Evolutionary conservation across 805 yeast genomes (phyloP).

Genomic region (Saturnispora mendoncae): DNA sequence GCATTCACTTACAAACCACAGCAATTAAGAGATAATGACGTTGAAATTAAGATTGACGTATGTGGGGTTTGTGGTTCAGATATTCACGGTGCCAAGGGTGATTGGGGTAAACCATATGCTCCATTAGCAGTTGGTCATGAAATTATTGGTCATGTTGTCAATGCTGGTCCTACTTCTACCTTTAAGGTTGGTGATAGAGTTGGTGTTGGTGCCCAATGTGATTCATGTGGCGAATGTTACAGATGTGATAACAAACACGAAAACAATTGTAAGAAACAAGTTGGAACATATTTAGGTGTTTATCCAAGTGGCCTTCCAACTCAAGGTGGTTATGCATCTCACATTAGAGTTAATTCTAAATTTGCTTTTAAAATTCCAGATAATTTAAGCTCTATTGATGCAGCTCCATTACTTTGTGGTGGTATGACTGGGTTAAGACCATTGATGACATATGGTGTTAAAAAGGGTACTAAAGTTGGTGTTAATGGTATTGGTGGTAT

Average conservation of each 20-base stretch:
- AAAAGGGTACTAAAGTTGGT: conserved; percentile 43
- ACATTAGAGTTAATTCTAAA: conserved; percentile 34
- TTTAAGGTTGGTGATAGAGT: conserved; percentile 41
- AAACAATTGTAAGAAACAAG: conserved; percentile 40
- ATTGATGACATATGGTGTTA: conserved; percentile 32
- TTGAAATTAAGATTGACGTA: conserved; percentile 36
- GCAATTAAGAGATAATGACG: conserved; percentile 21
- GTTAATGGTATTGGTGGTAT: conserved; percentile 40
- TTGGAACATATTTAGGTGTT: conserved; percentile 42
- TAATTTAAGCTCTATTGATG: conserved; percentile 31
- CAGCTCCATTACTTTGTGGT: conserved; percentile 50
- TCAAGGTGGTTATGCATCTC: conserved; percentile 45
- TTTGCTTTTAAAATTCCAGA: conserved; percentile 45
- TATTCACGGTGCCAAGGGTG: conserved; percentile 35
- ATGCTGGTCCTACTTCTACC: conserved; percentile 28
- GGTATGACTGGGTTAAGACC: conserved; percentile 50
- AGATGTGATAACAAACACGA: conserved; percentile 32
- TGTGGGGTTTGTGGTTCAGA: conserved; percentile 47
- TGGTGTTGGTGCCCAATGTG: conserved; percentile 41
- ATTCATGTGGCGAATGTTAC: conserved; percentile 32
- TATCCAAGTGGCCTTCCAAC: conserved; percentile 38
- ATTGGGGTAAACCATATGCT: conserved; percentile 15
- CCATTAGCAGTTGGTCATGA: conserved; percentile 37
- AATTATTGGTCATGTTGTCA: conserved; percentile 35
- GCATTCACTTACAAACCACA: conserved; percentile 17